Evolutionary conservation across 1,284 basidiomycete genomes (phyloP).

Genomic region (Leccinum proliferum): DNA sequence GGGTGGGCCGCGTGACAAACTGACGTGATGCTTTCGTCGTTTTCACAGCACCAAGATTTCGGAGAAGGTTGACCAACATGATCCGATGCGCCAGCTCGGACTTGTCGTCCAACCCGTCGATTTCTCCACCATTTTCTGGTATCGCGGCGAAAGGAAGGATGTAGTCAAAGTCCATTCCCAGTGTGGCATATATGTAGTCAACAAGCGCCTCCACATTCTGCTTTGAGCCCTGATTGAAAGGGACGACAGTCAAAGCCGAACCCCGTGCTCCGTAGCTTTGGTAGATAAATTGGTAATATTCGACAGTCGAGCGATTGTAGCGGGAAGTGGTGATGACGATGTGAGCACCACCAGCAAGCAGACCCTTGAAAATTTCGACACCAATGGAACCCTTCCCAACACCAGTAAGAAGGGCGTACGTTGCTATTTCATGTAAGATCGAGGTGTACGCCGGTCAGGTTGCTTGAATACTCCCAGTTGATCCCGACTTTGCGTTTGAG

Average conservation of each 20-base stretch:
- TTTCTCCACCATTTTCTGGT: conserved; percentile 97
- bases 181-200: conserved; percentile 95
- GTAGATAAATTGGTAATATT: conserved; percentile 98
- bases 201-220: conserved; percentile 92
- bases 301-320: conserved; percentile 90
- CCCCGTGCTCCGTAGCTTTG: conserved; percentile 94
- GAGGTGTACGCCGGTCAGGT: conserved; percentile 85
- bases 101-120: conserved; percentile 94
- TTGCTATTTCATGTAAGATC: conserved; percentile 98
- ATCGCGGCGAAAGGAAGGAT: conserved; percentile 98
- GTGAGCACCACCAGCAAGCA: conserved; percentile 93
- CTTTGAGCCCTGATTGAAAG: conserved; percentile 98
- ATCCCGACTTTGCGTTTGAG: conserved; percentile 97
- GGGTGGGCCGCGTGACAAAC: conserved; percentile 96
- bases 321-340: conserved; percentile 97
- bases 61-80: conserved; percentile 66
- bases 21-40: conserved; percentile 95
- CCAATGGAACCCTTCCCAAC: conserved; percentile 98
- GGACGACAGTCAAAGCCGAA: conserved; percentile 94
- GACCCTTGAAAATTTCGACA: conserved; percentile 92
- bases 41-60: conserved; percentile 96
- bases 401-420: conserved; percentile 94
- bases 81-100: conserved; percentile 98
- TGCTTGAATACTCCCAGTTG: conserved; percentile 95
- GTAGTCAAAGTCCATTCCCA: conserved; percentile 91